Evolutionary conservation across 2,329 filamentous ascomycete genomes (phyloP).

Genomic region (Tolypocladium guangdongense): DNA sequence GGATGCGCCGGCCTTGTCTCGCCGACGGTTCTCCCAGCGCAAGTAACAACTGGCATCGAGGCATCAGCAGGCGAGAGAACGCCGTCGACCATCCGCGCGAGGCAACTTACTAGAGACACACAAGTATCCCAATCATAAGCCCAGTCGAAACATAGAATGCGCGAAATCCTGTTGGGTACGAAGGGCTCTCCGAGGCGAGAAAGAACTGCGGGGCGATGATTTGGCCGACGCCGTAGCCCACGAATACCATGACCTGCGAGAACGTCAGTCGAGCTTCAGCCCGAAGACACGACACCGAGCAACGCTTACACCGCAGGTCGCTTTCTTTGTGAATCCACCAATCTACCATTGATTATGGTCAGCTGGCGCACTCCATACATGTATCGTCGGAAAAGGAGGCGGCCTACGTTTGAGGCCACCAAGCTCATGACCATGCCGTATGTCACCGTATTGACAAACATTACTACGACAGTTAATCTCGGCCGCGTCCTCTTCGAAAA

Average conservation of each 20-base stretch:
- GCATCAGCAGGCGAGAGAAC: no score
- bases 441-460: conserved; percentile 6
- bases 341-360: conserved; percentile 1
- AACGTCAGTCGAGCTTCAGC: no score
- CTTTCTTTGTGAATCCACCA: conserved; percentile 7
- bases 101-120: conserved; percentile 4
- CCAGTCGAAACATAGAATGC: conserved; percentile 1
- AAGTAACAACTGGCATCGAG: no score
- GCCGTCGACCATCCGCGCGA: no score
- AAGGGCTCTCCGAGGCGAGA: conserved; percentile 1
- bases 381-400: no score
- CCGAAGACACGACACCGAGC: no score
- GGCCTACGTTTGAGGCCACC: conserved; percentile 8
- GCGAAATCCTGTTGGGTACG: conserved; percentile 3
- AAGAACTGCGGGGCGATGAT: conserved; percentile 7
- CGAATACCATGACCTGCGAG: conserved; percentile 4
- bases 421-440: conserved; percentile 10
- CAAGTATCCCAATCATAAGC: neutral
- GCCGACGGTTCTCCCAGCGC: no score
- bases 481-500: no score
- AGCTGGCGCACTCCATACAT: neutral
- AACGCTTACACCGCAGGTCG: neutral
- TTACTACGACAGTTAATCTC: neutral
- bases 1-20: no score
- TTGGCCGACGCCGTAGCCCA: conserved; percentile 4